Conservation (phyloP, 257 asterid species). For the Solanum rostratum region DNA sequence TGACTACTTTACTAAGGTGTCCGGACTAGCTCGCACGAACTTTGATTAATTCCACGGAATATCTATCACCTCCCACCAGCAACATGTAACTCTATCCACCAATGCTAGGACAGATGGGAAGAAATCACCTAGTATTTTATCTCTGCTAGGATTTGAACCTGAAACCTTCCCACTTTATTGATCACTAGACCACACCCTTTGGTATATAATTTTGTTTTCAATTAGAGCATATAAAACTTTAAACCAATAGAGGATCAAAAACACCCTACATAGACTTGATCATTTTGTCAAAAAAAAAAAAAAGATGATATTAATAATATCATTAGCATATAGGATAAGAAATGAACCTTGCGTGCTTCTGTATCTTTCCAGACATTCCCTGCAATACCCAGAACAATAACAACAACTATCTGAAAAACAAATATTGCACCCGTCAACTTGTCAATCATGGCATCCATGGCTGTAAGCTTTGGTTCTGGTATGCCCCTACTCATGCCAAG, state of each 20-base stretch:
- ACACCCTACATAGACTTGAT: neutral
- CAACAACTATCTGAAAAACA: constrained; percentile 94
- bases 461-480: constrained; percentile 98
- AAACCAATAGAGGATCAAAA: neutral
- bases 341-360: constrained; percentile 79
- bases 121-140: too few species aligned
- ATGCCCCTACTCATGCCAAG: constrained; percentile 97
- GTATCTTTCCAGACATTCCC: constrained; percentile 98
- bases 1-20: too few species aligned
- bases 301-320: neutral
- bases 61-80: too few species aligned
- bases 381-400: constrained; percentile 87
- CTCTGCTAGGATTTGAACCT: too few species aligned
- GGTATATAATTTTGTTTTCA: neutral
- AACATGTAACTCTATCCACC: too few species aligned
- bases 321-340: constrained; percentile 4
- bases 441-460: constrained; percentile 99
- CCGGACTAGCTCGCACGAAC: too few species aligned
- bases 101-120: too few species aligned
- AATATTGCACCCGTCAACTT: constrained; percentile 98
- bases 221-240: neutral
- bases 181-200: neutral
- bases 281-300: too few species aligned
- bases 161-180: too few species aligned
- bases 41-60: too few species aligned